Percentiles rank a stretch among this genome's conserved stretches.
These are phyloP conservation scores for Pichia cactophila DNA, from an alignment of 1,139 yeast species.

Conservation along the genomic window DNA sequence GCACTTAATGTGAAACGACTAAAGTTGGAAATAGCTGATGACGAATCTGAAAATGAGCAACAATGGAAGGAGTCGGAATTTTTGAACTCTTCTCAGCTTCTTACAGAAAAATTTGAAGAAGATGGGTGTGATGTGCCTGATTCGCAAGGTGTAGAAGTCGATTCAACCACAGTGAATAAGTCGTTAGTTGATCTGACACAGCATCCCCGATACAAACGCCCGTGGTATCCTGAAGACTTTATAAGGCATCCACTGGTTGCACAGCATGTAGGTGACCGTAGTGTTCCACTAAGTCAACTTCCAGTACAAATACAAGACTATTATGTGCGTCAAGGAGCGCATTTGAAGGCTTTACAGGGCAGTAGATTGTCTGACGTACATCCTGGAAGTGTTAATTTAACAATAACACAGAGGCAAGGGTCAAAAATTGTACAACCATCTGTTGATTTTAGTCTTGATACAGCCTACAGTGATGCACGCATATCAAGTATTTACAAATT, in stretches of 20 bases:
- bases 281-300: background rate
- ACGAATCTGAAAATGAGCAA: background rate
- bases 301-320: constrained; percentile 3
- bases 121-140: background rate
- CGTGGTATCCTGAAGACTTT: constrained; percentile 29
- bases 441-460: constrained; percentile 7
- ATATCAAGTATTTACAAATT: constrained; percentile 23
- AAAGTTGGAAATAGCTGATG: background rate
- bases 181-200: constrained; percentile 13
- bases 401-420: background rate
- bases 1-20: background rate
- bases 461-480: constrained; percentile 15
- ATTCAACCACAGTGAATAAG: background rate
- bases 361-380: background rate
- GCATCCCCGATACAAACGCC: constrained; percentile 18
- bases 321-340: constrained; percentile 16
- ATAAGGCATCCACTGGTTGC: constrained; percentile 18
- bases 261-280: constrained; percentile 3
- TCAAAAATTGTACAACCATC: constrained; percentile 9
- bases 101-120: background rate
- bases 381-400: too few species aligned
- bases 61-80: background rate
- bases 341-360: constrained; percentile 7
- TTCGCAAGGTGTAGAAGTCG: background rate
- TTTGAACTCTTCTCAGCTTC: constrained; percentile 5